Percentiles rank a stretch among this genome's conserved stretches.
Evolutionary conservation across 2,329 filamentous ascomycete species (phyloP).

Genomic region (Phoma sp.): DNA sequence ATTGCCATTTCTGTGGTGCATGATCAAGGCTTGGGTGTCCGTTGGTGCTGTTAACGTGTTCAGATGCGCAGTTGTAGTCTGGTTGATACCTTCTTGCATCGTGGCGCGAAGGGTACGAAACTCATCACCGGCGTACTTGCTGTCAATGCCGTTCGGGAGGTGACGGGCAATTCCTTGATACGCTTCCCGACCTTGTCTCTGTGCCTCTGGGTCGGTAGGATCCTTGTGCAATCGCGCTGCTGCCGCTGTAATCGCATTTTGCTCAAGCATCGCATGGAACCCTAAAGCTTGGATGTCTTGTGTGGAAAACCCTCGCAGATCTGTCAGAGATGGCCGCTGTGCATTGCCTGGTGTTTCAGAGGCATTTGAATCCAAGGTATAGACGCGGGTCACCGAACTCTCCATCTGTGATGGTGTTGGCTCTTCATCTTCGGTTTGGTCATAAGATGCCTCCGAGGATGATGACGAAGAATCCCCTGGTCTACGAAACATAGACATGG

Average conservation of each 20-base stretch:
- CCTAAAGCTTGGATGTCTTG: slow-evolving; percentile 48
- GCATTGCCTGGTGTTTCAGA: slow-evolving; percentile 23
- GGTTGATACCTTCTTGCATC: slow-evolving; percentile 51
- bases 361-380: slow-evolving; percentile 35
- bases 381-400: slow-evolving; percentile 36
- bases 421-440: slow-evolving; percentile 31
- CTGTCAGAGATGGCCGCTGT: slow-evolving; percentile 20
- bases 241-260: slow-evolving; percentile 51
- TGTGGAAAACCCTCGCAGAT: slow-evolving; percentile 30
- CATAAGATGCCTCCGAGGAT: slow-evolving; percentile 31
- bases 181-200: slow-evolving; percentile 45
- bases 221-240: slow-evolving; percentile 46
- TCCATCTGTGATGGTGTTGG: slow-evolving; percentile 21
- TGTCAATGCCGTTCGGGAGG: slow-evolving; percentile 48
- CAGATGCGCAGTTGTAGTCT: slow-evolving; percentile 35
- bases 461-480: slow-evolving; percentile 44
- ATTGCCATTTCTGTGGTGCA: slow-evolving; percentile 19
- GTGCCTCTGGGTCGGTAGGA: slow-evolving; percentile 46
- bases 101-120: slow-evolving; percentile 42
- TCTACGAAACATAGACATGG: slow-evolving; percentile 46
- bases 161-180: slow-evolving; percentile 50
- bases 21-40: slow-evolving; percentile 35
- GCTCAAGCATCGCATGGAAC: slow-evolving; percentile 56
- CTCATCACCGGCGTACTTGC: slow-evolving; percentile 49
- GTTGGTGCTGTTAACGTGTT: slow-evolving; percentile 29